Conservation (phyloP, 768 basidiomycete species). For the Leccinellum albellum region DNA sequence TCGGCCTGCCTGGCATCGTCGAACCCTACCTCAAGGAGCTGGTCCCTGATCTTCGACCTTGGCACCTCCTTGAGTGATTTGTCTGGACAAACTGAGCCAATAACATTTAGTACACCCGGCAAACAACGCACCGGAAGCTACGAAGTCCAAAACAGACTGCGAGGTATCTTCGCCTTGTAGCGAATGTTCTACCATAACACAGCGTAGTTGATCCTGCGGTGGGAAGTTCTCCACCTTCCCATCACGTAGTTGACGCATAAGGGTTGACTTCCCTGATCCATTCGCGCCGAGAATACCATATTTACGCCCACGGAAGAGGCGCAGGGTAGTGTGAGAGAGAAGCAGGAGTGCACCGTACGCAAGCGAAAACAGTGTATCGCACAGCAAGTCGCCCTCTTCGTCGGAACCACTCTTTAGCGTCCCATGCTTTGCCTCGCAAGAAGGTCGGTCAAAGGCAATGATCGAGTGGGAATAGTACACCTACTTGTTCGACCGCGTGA, state of each 20-base stretch:
- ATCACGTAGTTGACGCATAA: constrained; percentile 93
- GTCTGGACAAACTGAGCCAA: constrained; percentile 42
- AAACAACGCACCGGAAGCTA: constrained; percentile 63
- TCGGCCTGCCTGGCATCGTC: constrained; percentile 82
- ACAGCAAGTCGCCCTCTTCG: constrained; percentile 82
- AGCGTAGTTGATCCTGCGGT: constrained; percentile 76
- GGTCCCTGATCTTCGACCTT: constrained; percentile 70
- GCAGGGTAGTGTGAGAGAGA: constrained; percentile 89
- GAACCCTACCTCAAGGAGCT: constrained; percentile 87
- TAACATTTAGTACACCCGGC: constrained; percentile 2
- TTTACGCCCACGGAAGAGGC: constrained; percentile 83
- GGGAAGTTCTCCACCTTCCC: constrained; percentile 98
- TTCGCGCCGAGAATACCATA: constrained; percentile 97
- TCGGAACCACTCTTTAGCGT: constrained; percentile 38
- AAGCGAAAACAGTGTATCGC: constrained; percentile 91
- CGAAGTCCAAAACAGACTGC: constrained; percentile 81
- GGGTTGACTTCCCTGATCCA: constrained; percentile 92
- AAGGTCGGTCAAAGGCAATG: constrained; percentile 7
- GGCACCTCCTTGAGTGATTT: constrained; percentile 58
- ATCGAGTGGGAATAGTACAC: constrained; percentile 11
- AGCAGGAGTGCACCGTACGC: constrained; percentile 94
- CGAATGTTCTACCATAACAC: constrained; percentile 97
- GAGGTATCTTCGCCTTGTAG: constrained; percentile 91
- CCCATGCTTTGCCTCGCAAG: constrained; percentile 56
- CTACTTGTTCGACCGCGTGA: constrained; percentile 67